Base-by-base conservation (phyloP, 1,284 basidiomycete species). In the Apiotrichum veenhuisii region DNA sequence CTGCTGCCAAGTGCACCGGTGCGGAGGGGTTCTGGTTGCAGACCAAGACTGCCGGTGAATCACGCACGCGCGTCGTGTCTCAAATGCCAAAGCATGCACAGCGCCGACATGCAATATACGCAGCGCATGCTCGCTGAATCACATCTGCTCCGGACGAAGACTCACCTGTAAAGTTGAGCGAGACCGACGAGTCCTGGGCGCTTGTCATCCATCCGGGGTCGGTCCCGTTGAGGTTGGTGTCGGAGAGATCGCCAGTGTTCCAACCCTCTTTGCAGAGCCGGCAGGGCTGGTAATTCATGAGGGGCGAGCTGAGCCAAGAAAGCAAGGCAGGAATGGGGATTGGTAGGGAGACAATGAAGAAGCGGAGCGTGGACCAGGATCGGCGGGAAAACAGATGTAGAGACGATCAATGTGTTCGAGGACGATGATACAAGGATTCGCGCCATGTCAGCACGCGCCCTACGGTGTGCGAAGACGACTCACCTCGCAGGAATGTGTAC, bases 231-330 rank as follows among this genome's bases (percentile, higher is more conserved):
- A 41, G 36, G 42, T 63, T 62, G 20, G 40, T 27, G 36, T 34
- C 36, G 9, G 50, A 15, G 17, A 45, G 34, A 51, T 38, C 14
- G 47, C 45, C 7, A n/a, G 4, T 27, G 22, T 14, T 47, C 42
- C 38, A 46, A 10, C 51, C 54, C 45, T 17, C 52, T 33, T 54
- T 45, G 49, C 70, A 71, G n/a, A 40, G 45, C n/a, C 58, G 64
- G 49, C 69, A 70, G 27, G 71, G 69, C n/a, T 38, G 34, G 50
- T 68, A 71, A 2, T 30, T 23, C 52, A 73, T 60, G 7, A 69
- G 49, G 11, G 71, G 67, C 7, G 70, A 70, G 48, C 69, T 71
- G 60, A n/a, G n/a, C n/a, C n/a, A n/a, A n/a, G n/a, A n/a, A n/a
- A n/a, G n/a, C 22, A 26, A 17, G 30, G 22, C 4, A n/a, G 17